Evolutionary conservation across 177 flowering plant species (phyloP).

Genomic region (Telopea speciosissima): DNA sequence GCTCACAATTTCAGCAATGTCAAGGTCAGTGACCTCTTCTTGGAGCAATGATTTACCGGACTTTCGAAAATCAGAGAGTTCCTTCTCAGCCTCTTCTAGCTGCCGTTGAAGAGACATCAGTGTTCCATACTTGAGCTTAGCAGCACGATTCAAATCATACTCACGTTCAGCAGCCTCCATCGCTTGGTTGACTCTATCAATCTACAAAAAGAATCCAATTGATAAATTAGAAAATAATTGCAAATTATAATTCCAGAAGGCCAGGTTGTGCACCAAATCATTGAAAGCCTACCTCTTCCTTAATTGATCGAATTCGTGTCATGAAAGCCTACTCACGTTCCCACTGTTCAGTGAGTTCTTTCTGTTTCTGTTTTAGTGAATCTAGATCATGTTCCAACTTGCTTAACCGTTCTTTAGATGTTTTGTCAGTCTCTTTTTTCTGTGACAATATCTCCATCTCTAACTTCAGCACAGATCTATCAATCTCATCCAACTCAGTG

Average conservation of each 20-base stretch:
- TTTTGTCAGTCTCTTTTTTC: constrained; percentile 77
- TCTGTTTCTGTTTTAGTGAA: constrained; percentile 63
- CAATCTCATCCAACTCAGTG: constrained; percentile 81
- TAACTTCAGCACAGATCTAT: constrained; percentile 70
- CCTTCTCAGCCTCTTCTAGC: constrained; percentile 70
- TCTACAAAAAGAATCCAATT: constrained; percentile 26
- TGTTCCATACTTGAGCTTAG: constrained; percentile 85
- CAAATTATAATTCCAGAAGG: not conserved
- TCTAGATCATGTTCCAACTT: constrained; percentile 69
- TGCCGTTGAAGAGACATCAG: constrained; percentile 66
- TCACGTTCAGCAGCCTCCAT: constrained; percentile 92
- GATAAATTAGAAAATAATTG: not conserved
- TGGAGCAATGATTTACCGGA: constrained; percentile 73
- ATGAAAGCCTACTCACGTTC: constrained; percentile 62
- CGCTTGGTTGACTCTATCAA: constrained; percentile 83
- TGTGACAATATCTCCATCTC: constrained; percentile 85
- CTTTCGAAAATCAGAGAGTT: constrained; percentile 52
- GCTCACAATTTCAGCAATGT: constrained; percentile 80
- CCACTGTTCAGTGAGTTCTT: constrained; percentile 62
- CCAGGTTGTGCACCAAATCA: not conserved
- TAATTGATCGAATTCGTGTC: constrained; percentile 61
- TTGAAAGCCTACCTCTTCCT: constrained; percentile 59
- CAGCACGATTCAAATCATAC: constrained; percentile 74
- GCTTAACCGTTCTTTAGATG: constrained; percentile 66
- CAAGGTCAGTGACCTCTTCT: constrained; percentile 84